These are phyloP conservation scores for Termitomyces sp. DNA, from an alignment of 768 basidiomycete species.

Conservation along the genomic window DNA sequence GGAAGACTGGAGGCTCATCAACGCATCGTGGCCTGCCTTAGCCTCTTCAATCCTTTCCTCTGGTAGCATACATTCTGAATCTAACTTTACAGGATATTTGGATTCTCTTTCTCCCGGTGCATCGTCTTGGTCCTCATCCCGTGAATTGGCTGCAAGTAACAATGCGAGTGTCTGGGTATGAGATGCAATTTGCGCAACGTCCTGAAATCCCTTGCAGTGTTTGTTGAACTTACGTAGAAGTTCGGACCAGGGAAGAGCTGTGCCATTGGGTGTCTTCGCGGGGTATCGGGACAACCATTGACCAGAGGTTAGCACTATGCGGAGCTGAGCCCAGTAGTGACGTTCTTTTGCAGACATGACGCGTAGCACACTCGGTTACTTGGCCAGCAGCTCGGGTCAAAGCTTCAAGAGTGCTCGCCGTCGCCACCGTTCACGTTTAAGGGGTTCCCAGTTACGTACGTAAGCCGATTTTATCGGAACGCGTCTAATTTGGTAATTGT, in stretches of 20 bases:
- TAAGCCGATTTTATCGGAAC: background rate
- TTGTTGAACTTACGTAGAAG: conserved; percentile 86
- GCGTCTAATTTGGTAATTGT: background rate
- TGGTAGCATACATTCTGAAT: conserved; percentile 53
- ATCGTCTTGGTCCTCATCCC: conserved; percentile 57
- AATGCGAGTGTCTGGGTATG: conserved; percentile 64
- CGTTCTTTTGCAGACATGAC: conserved; percentile 48
- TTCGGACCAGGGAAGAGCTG: conserved; percentile 65
- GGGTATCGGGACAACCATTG: conserved; percentile 64
- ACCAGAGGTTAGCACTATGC: conserved; percentile 66
- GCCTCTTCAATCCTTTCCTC: conserved; percentile 60
- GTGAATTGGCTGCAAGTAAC: conserved; percentile 43
- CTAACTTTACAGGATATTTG: conserved; percentile 38
- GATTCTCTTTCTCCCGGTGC: conserved; percentile 27
- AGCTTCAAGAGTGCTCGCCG: background rate
- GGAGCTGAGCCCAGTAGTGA: conserved; percentile 77
- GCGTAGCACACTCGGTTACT: background rate
- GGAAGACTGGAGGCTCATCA: conserved; percentile 46
- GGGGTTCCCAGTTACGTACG: background rate
- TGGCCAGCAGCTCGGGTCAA: background rate
- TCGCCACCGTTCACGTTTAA: background rate
- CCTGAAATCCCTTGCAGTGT: conserved; percentile 60
- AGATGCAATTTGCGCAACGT: conserved; percentile 61
- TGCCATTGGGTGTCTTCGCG: conserved; percentile 54
- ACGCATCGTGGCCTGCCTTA: conserved; percentile 43